phyloP scores from a whole-genome alignment of 2,329 filamentous ascomycete genomes.

The Scorias spongiosa region DNA sequence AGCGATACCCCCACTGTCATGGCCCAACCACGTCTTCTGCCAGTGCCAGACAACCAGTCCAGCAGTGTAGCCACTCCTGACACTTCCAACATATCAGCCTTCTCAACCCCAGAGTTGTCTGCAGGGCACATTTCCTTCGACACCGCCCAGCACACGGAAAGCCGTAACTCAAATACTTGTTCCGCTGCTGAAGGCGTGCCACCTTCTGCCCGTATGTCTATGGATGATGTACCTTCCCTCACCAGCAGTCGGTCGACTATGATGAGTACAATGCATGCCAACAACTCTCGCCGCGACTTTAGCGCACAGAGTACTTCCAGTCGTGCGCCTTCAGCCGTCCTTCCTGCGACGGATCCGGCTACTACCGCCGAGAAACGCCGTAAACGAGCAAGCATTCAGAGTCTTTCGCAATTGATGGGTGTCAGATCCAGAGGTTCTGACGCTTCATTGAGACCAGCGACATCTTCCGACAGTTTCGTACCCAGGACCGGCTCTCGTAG shows the following conservation, averaged over 20 bases:
- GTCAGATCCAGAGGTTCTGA: conserved; percentile 43
- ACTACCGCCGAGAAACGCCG: conserved; percentile 39
- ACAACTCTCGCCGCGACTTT: conserved; percentile 19
- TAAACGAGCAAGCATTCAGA: conserved; percentile 61
- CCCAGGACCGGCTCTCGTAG: conserved; percentile 26
- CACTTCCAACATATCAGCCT: conserved; percentile 40
- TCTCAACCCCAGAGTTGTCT: conserved; percentile 49
- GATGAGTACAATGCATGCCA: conserved; percentile 48
- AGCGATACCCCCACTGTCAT: conserved; percentile 25
- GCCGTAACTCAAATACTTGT: conserved; percentile 54
- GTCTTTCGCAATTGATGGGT: conserved; percentile 61
- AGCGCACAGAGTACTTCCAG: conserved; percentile 12
- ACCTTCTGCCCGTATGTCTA: conserved; percentile 50
- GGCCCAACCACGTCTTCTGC: conserved; percentile 20
- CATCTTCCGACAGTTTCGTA: conserved; percentile 15
- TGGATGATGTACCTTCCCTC: conserved; percentile 58
- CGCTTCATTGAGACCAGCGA: conserved; percentile 3
- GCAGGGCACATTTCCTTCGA: conserved; percentile 52
- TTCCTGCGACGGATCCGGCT: conserved; percentile 22
- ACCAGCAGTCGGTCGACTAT: conserved; percentile 67
- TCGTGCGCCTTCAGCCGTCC: conserved; percentile 26
- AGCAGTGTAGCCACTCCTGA: conserved; percentile 49
- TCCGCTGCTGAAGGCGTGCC: conserved; percentile 45
- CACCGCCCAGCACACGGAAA: conserved; percentile 55
- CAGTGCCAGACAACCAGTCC: conserved; percentile 22